These are phyloP conservation scores for Calcarisporium arbuscula DNA, from an alignment of 2,329 filamentous ascomycete genomes.

Conservation along the genomic window DNA sequence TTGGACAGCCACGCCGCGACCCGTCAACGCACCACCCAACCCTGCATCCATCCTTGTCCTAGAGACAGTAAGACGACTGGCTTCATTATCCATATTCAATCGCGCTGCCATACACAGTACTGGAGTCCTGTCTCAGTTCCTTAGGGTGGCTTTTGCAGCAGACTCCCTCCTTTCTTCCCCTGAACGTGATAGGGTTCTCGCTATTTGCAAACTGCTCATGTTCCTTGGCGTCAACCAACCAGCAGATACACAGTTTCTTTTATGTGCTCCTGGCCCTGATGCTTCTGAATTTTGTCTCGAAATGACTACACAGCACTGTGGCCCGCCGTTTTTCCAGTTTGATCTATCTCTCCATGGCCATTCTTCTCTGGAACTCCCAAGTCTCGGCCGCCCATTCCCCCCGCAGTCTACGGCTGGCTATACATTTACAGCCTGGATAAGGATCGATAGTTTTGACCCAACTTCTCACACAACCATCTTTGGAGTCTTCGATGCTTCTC, in stretches of 20 bases:
- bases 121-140: slow-evolving; percentile 60
- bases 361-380: slow-evolving; percentile 82
- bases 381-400: slow-evolving; percentile 79
- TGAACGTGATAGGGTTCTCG: slow-evolving; percentile 55
- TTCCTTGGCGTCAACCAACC: slow-evolving; percentile 70
- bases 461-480: slow-evolving; percentile 90
- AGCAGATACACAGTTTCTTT: slow-evolving; percentile 74
- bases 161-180: slow-evolving; percentile 43
- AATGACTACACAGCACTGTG: slow-evolving; percentile 66
- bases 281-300: slow-evolving; percentile 65
- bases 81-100: slow-evolving; percentile 60
- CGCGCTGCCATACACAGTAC: slow-evolving; percentile 65
- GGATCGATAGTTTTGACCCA: slow-evolving; percentile 79
- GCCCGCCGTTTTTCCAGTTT: slow-evolving; percentile 85
- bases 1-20: slow-evolving; percentile 56
- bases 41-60: slow-evolving; percentile 59
- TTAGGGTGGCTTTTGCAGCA: slow-evolving; percentile 53
- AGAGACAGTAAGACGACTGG: slow-evolving; percentile 53
- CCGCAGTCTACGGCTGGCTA: slow-evolving; percentile 76
- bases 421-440: slow-evolving; percentile 83
- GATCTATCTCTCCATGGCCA: slow-evolving; percentile 84
- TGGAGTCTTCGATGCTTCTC: slow-evolving; percentile 84
- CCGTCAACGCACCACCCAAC: slow-evolving; percentile 35
- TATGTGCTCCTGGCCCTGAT: slow-evolving; percentile 44
- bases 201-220: slow-evolving; percentile 64